Evolutionary conservation across 2,329 filamentous ascomycete species (phyloP).

Genomic region (Metarhizium rileyi): DNA sequence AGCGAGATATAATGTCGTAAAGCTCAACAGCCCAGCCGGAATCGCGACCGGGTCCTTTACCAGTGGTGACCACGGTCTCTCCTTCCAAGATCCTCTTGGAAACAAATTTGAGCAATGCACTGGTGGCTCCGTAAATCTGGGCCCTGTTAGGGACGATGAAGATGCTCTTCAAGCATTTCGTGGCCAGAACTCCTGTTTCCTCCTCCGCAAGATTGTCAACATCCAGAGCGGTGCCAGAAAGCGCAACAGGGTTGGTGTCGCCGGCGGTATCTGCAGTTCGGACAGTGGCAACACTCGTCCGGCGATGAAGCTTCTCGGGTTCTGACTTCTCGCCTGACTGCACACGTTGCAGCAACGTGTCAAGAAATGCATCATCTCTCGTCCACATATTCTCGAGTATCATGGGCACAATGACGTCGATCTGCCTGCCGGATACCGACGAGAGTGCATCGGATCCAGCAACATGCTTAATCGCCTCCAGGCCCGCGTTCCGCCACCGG

Average conservation of each 20-base stretch:
- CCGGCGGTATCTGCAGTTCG: conserved; percentile 51
- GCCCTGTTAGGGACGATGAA: conserved; percentile 73
- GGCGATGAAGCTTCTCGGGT: conserved; percentile 53
- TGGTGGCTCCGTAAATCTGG: conserved; percentile 71
- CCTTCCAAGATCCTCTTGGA: conserved; percentile 45
- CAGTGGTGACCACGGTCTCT: conserved; percentile 41
- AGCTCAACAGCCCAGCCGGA: conserved; percentile 74
- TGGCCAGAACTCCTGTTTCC: conserved; percentile 72
- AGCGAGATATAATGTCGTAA: conserved; percentile 69
- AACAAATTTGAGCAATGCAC: conserved; percentile 66
- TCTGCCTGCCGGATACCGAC: conserved; percentile 64
- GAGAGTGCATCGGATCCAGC: conserved; percentile 71
- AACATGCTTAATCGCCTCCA: conserved; percentile 72
- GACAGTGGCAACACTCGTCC: conserved; percentile 72
- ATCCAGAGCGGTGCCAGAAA: conserved; percentile 74
- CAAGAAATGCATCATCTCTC: conserved; percentile 59
- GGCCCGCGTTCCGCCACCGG: conserved; percentile 64
- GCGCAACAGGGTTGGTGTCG: conserved; percentile 58
- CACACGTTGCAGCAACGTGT: conserved; percentile 56
- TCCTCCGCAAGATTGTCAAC: conserved; percentile 85
- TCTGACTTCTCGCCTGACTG: conserved; percentile 60
- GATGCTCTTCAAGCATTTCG: conserved; percentile 79
- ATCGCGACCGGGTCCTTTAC: conserved; percentile 32
- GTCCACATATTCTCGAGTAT: conserved; percentile 82
- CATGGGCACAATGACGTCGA: conserved; percentile 71